Evolutionary conservation across 768 basidiomycete genomes (phyloP).

Genomic region (Terana coerulea): DNA sequence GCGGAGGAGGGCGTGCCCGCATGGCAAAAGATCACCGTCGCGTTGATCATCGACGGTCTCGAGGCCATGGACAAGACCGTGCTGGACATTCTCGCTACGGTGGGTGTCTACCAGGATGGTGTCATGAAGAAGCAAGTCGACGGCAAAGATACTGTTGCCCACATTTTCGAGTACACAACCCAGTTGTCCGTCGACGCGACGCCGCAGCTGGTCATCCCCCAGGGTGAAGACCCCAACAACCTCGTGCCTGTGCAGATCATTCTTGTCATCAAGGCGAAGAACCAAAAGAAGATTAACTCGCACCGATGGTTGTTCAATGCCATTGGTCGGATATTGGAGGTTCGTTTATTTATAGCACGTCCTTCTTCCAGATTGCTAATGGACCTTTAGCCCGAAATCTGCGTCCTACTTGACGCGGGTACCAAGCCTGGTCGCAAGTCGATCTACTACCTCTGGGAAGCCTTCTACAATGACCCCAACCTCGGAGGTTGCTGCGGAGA

Average conservation of each 20-base stretch:
- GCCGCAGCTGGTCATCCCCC: constrained; percentile 88
- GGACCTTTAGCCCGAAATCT: constrained; percentile 71
- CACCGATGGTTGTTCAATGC: constrained; percentile 97
- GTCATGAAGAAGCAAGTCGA: constrained; percentile 93
- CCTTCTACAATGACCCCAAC: constrained; percentile 76
- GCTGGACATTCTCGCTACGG: constrained; percentile 81
- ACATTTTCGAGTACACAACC: constrained; percentile 99
- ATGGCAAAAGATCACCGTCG: constrained; percentile 91
- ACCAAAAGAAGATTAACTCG: constrained; percentile 94
- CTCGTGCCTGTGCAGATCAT: constrained; percentile 92
- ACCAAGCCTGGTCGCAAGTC: constrained; percentile 97
- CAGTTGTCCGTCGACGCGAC: constrained; percentile 91
- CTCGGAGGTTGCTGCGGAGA: constrained; percentile 91
- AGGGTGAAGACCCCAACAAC: constrained; percentile 87
- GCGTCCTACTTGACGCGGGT: constrained; percentile 91
- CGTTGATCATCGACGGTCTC: constrained; percentile 88
- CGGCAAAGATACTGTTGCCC: constrained; percentile 84
- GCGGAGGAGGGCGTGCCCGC: constrained; percentile 81
- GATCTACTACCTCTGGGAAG: constrained; percentile 94
- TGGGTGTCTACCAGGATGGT: constrained; percentile 93
- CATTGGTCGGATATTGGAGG: constrained; percentile 77
- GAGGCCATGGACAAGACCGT: constrained; percentile 96
- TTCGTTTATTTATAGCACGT: constrained; percentile 26
- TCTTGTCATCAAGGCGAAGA: constrained; percentile 87
- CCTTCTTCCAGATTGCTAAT: neutral